Evolutionary conservation across 1,139 yeast genomes (phyloP).

Genomic region (Blastobotrys indianensis): DNA sequence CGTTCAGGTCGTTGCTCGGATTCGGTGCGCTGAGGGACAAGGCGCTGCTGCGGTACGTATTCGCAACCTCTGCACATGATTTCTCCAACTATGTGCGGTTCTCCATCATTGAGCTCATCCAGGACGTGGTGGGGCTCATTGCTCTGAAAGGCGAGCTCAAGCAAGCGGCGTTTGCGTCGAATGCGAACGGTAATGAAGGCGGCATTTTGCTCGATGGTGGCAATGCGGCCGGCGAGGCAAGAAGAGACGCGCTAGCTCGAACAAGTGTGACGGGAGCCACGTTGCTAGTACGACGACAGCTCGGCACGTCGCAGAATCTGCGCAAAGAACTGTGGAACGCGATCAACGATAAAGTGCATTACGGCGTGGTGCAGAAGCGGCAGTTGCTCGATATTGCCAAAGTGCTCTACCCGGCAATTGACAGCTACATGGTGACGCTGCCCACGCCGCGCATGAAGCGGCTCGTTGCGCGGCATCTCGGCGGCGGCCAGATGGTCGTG

Average conservation of each 20-base stretch:
- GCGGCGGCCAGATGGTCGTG: conserved; percentile 41
- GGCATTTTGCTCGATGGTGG: conserved; percentile 15
- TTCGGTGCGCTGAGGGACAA: conserved; percentile 73
- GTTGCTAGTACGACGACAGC: conserved; percentile 58
- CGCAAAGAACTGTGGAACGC: conserved; percentile 60
- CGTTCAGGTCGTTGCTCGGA: conserved; percentile 62
- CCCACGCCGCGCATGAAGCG: conserved; percentile 65
- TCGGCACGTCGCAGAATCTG: conserved; percentile 49
- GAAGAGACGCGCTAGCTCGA: conserved; percentile 38
- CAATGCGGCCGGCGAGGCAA: conserved; percentile 31
- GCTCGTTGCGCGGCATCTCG: conserved; percentile 51
- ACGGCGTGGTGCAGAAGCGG: conserved; percentile 57
- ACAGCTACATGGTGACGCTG: conserved; percentile 54
- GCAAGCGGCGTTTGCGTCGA: not conserved
- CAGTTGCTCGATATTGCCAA: conserved; percentile 59
- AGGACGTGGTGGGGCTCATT: conserved; percentile 55
- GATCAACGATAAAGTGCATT: conserved; percentile 42
- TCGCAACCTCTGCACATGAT: conserved; percentile 54
- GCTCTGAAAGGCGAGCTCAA: conserved; percentile 52
- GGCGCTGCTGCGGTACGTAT: conserved; percentile 54
- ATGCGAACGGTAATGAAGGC: not conserved
- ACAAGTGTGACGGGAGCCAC: conserved; percentile 56
- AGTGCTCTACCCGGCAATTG: conserved; percentile 59
- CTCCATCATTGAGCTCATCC: conserved; percentile 45
- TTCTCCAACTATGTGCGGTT: conserved; percentile 48